Evolutionary conservation across 129 eudicot genomes (phyloP), one percentile per base, ranked within the genome.

Genomic region (Centella asiatica): DNA sequence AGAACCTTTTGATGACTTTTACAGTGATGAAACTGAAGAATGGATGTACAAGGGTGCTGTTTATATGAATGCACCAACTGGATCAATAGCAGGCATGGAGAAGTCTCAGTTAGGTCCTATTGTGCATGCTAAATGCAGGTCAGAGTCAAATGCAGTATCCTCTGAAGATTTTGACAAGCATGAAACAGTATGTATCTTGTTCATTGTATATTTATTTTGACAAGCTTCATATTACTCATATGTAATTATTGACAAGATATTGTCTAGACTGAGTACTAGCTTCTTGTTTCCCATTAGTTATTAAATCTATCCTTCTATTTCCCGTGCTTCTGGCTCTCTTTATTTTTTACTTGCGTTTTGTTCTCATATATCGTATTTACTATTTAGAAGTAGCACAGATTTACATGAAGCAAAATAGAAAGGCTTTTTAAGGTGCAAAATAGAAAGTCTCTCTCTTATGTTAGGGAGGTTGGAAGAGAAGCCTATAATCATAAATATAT

Each of bases 11-110:
- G 98, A 81, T 69, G 90, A 92, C 74, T 92, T 86, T 62, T 92
- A 84, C 44, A 87, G 98, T 53, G 95, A 92, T 64, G 98, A 92
- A 53, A 82, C 77, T 10, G 98, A 92, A 36, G 95, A 87, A 51
- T 92, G 98, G 98, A 92, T 92, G 98, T 92, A 87, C 66, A 84
- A 78, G 66, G 98, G 94, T 14, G 96, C 98, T 46, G 86, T 87
- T 17, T 92, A 87, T 72, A 77, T 87, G 95, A 81, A 87, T 76
- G 88, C 83, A 36, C 86, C 94, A 1, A 29, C 48, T 60, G 96
- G 88, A 27, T 69, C 75, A 57, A 66, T 77, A 19, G 72, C 70
- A 22, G 94, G 90, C n/a, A 71, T 82, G 87, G 96, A 92, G 44
- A 73, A 79, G 74, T 80, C 98, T 57, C 88, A 64, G 70, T 50